Evolutionary conservation across 345 rosid species (phyloP), one percentile per base, ranked within the genome.

Genomic region (Bruguiera sexangula): DNA sequence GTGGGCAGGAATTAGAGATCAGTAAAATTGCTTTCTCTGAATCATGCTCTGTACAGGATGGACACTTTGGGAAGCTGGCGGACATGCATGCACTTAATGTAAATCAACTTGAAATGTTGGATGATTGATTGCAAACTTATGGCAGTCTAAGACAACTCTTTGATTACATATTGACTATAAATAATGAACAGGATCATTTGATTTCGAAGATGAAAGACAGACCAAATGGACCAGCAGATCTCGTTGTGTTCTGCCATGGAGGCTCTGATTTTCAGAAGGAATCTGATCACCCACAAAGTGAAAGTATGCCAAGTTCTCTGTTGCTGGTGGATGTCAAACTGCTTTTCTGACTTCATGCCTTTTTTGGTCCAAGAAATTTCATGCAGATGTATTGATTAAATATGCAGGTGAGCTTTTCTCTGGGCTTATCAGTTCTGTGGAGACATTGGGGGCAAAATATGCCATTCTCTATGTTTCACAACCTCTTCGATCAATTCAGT

Each of bases 401-500:
- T 72, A 3, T 83, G 79, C 82, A 95, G 97, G 87, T 63, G 87
- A 87, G 70, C 75, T 80, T 74, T 76, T 95, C 73, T 77, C 86
- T 6, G 88, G 85, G 74, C 88, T 95, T 60, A 77, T 92, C 79
- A 77, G 59, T 69, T 86, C 96, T 21, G 82, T 89, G 79, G 97
- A 87, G 80, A 67, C 79, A 59, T 74, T 87, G 11, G 94, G 88
- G 73, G 86, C 82, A 62, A 90, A 83, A 70, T 92, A 89, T 65
- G 75, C 89, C 46, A 90, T 88, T 63, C 91, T 95, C 29, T 95
- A 92, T 79, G 89, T 90, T 52, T 92, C 96, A 16, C 86, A 83
- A 76, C 97, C 99, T 29, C 73, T 77, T 59, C 75, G 84, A 76
- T 75, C 87, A 48, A 69, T 79, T 57, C 75, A 66, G 21, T 85